phyloP scores from a whole-genome alignment of 1,284 basidiomycete genomes.

The Austroboletus olivaceoglutinosus region DNA sequence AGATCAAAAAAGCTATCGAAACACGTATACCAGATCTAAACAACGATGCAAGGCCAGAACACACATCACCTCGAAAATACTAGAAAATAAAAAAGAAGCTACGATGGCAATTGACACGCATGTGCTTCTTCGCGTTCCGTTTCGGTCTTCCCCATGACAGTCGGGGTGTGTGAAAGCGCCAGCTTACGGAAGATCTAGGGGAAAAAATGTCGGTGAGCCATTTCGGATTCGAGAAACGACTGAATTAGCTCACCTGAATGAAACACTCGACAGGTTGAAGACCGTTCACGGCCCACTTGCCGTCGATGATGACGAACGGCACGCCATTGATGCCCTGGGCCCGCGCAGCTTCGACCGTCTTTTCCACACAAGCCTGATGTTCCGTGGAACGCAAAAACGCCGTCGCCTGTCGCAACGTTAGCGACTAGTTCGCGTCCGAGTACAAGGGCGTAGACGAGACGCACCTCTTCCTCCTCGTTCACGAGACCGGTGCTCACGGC shows the following conservation, averaged over 20 bases:
- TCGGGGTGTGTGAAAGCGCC: too few relatives aligned
- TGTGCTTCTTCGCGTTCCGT: too few relatives aligned
- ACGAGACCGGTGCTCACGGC: slow-evolving; percentile 60
- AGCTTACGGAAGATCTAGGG: neutral
- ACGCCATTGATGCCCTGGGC: slow-evolving; percentile 73
- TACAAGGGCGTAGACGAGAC: too few relatives aligned
- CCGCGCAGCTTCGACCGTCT: slow-evolving; percentile 61
- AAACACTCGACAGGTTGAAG: slow-evolving; percentile 72
- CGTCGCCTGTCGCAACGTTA: slow-evolving; percentile 37
- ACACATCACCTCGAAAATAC: too few relatives aligned
- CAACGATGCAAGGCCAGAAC: too few relatives aligned
- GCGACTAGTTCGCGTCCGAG: neutral
- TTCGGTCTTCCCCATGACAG: too few relatives aligned
- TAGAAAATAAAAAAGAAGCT: too few relatives aligned
- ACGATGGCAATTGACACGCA: too few relatives aligned
- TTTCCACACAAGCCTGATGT: slow-evolving; percentile 60
- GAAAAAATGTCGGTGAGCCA: too few relatives aligned
- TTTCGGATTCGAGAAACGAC: neutral
- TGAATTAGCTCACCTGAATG: slow-evolving; percentile 53
- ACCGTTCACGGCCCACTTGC: slow-evolving; percentile 75
- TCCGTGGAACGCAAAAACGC: slow-evolving; percentile 67
- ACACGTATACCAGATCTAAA: too few relatives aligned
- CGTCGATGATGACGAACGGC: slow-evolving; percentile 76
- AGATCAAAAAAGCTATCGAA: too few relatives aligned
- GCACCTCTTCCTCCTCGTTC: slow-evolving; percentile 55